Base-by-base conservation (phyloP, 495 filamentous ascomycete species). In the Hyaloscypha bicolor region DNA sequence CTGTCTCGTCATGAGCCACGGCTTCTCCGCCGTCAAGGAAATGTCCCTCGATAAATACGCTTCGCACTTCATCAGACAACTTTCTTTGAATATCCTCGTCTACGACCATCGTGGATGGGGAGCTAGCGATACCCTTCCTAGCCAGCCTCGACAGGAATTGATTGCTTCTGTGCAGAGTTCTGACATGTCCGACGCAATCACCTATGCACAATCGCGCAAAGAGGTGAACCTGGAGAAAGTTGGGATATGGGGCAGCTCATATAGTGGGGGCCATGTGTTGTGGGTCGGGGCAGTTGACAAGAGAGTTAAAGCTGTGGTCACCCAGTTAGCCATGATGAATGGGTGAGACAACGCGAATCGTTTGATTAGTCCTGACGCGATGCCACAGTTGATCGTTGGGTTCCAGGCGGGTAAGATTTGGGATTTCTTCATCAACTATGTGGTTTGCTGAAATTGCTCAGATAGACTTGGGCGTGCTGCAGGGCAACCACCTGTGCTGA, bases 41-140 rank as follows among this genome's bases (percentile, higher is more conserved):
- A 72, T 74, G 72, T 68, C 32, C 63, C 76, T 25, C 62, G 31
- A 53, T 21, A 75, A 76, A 63, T 75, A 73, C 0, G 70, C 64
- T 29, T 55, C 72, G 25, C 77, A 77, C 68, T 69, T 70, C 51
- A 53, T 16, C 6, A 3, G 67, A 21, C 71, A 73, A 21, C 64
- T 72, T 0, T 69, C 63, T 16, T 3, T 73, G 53, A 60, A 35
- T 31, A 67, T 66, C 25, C 65, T 80, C 1, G 65, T 78, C 6
- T 79, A 78, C 63, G 76, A 80, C 53, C 75, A 79, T 56, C 73
- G 77, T 14, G 64, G 69, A 64, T 79, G 71, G 62, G 78, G 78
- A 11, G 70, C 67, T 14, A 78, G 77, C 64, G 78, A 78, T 39
- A 73, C 71, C 4, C n/a, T 60, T 29, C 76, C 76, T 2, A 65